Percentiles rank a stretch among this genome's conserved stretches.
phyloP scores from a whole-genome alignment of 805 yeast genomes.

The Candida qinlingensis region DNA sequence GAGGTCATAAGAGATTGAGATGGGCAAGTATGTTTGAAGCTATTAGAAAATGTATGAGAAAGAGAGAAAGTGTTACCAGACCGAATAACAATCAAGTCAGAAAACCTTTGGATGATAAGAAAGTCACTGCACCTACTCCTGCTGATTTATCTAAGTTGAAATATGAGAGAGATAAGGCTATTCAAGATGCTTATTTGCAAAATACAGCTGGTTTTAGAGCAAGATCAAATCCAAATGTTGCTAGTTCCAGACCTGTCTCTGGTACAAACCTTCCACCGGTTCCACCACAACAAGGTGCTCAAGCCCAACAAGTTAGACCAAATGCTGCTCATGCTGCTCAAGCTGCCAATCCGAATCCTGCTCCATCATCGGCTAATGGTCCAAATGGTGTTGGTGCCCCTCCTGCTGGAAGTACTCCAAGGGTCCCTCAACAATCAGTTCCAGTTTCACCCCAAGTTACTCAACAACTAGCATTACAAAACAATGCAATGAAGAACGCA shows the following conservation, averaged over 20 bases:
- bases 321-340: slow-evolving; percentile 24
- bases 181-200: slow-evolving; percentile 65
- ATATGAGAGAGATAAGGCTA: slow-evolving; percentile 78
- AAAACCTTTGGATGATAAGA: slow-evolving; percentile 35
- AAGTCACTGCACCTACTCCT: slow-evolving; percentile 66
- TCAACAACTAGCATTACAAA: not conserved
- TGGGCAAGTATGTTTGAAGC: slow-evolving; percentile 99
- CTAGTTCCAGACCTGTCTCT: slow-evolving; percentile 3
- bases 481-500: not conserved
- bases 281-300: not conserved
- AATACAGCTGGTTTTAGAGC: slow-evolving; percentile 24
- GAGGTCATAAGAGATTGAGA: slow-evolving; percentile 85
- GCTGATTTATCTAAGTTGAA: slow-evolving; percentile 79
- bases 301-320: not conserved
- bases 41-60: slow-evolving; percentile 81
- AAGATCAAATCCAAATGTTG: slow-evolving; percentile 8
- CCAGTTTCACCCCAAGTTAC: not conserved
- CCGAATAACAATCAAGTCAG: slow-evolving; percentile 45
- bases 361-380: not conserved
- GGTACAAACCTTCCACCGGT: slow-evolving; percentile 1
- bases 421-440: too few species aligned
- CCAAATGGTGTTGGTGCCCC: not conserved
- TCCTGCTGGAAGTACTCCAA: not conserved
- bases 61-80: slow-evolving; percentile 72
- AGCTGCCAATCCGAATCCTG: slow-evolving; percentile 13